phyloP scores from a whole-genome alignment of 1,284 basidiomycete species.

The Rhizopogon hawkerae region DNA sequence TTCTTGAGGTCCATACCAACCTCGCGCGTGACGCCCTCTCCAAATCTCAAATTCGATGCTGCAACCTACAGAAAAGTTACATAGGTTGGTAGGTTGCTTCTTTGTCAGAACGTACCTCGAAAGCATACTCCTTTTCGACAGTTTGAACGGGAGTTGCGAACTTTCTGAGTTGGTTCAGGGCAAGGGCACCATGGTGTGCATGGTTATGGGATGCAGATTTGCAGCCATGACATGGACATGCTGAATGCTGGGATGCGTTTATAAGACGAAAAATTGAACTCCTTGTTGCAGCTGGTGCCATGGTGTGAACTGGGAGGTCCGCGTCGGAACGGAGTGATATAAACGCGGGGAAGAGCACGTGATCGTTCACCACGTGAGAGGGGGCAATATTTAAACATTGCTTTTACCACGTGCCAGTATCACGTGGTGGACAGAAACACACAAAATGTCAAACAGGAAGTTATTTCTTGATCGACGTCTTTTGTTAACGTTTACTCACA shows the following conservation, averaged over 20 bases:
- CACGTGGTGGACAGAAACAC: background rate
- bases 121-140: slow-evolving; percentile 88
- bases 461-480: background rate
- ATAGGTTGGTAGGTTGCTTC: background rate
- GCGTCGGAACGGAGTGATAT: slow-evolving; percentile 5
- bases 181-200: slow-evolving; percentile 36
- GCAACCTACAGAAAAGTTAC: slow-evolving; percentile 52
- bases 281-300: slow-evolving; percentile 44
- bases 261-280: slow-evolving; percentile 61
- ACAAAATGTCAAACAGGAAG: background rate
- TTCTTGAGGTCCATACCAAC: slow-evolving; percentile 93
- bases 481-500: background rate
- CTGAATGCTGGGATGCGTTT: slow-evolving; percentile 59
- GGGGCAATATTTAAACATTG: background rate
- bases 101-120: slow-evolving; percentile 53
- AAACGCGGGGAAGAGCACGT: slow-evolving; percentile 9
- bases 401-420: background rate
- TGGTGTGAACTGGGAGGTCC: slow-evolving; percentile 21
- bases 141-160: slow-evolving; percentile 80
- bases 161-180: slow-evolving; percentile 55
- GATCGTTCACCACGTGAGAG: background rate
- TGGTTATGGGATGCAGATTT: slow-evolving; percentile 31
- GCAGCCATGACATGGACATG: slow-evolving; percentile 72
- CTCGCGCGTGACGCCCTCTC: slow-evolving; percentile 82
- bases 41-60: slow-evolving; percentile 84